Percentiles rank a stretch among this genome's conserved stretches.
Evolutionary conservation across 2,329 filamentous ascomycete species (phyloP).

Genomic region (Penicillium decumbens): DNA sequence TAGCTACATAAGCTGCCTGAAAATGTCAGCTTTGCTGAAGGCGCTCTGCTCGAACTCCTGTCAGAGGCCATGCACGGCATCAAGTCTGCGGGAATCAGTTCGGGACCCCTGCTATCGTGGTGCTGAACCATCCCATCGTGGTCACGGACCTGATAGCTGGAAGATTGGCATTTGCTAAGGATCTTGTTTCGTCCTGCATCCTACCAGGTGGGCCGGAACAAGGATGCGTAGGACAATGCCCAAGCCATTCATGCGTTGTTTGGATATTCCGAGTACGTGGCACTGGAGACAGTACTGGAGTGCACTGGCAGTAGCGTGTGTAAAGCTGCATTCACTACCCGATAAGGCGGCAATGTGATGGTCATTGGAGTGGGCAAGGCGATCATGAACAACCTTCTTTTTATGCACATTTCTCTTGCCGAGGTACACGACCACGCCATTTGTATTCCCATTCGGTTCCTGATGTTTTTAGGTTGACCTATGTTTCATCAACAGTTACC

Average conservation of each 20-base stretch:
- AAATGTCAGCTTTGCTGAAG: conserved; percentile 54
- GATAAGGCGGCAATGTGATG: conserved; percentile 58
- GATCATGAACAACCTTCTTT: conserved; percentile 62
- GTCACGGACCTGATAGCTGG: conserved; percentile 59
- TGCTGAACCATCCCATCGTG: conserved; percentile 60
- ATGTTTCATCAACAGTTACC: conserved; percentile 66
- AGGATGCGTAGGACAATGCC: conserved; percentile 50
- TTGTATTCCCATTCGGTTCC: neutral
- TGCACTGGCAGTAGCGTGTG: conserved; percentile 61
- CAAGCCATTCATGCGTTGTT: conserved; percentile 53
- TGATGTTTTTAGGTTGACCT: conserved; percentile 54
- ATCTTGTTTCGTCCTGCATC: conserved; percentile 53
- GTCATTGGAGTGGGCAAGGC: conserved; percentile 61
- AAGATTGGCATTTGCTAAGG: conserved; percentile 55
- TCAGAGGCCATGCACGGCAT: conserved; percentile 62
- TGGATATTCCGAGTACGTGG: conserved; percentile 51
- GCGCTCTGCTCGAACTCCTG: conserved; percentile 61
- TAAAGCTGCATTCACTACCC: conserved; percentile 54
- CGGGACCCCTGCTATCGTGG: conserved; percentile 56
- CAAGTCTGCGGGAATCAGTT: conserved; percentile 48
- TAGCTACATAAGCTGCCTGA: conserved; percentile 57
- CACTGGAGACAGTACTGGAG: conserved; percentile 58
- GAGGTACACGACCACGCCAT: conserved; percentile 36
- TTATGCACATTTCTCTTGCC: conserved; percentile 61
- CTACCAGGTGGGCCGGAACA: conserved; percentile 49